Evolutionary conservation across 2,329 filamentous ascomycete genomes (phyloP).

Genomic region (Fusarium nelsonii): DNA sequence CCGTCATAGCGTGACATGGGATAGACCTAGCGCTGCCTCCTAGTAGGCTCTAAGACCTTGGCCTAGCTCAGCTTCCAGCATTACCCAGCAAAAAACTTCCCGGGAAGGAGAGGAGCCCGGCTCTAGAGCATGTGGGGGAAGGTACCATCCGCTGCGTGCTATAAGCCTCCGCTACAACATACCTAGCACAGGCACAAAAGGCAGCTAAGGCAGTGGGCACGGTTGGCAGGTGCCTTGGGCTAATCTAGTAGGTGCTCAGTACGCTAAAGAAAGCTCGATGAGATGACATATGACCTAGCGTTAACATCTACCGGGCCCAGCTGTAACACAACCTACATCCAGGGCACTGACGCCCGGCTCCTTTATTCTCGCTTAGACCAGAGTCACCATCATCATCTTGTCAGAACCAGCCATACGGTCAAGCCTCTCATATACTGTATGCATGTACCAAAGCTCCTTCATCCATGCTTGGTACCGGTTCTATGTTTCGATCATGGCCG

Average conservation of each 20-base stretch:
- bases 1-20: constrained; percentile 8
- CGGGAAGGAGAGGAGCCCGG: constrained; percentile 22
- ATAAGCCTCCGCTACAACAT: background rate
- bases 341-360: background rate
- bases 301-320: constrained; percentile 13
- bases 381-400: background rate
- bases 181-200: constrained; percentile 4
- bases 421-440: background rate
- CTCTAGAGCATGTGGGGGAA: constrained; percentile 35
- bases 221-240: constrained; percentile 17
- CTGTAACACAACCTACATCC: constrained; percentile 1
- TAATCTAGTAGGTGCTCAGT: constrained; percentile 12
- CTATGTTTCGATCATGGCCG: background rate
- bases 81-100: constrained; percentile 10
- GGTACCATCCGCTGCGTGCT: background rate
- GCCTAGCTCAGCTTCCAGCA: constrained; percentile 6
- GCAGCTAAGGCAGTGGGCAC: constrained; percentile 5
- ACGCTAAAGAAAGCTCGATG: constrained; percentile 30
- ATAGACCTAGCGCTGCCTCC: background rate
- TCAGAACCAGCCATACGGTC: constrained; percentile 2
- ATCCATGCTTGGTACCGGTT: background rate
- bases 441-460: constrained; percentile 6
- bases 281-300: constrained; percentile 29
- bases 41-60: background rate
- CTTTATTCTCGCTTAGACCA: constrained; percentile 19